Percentiles rank a stretch among this genome's conserved stretches.
These are phyloP conservation scores for Trypanosoma brucei DNA, from an alignment of 208 protist genomes.

Conservation along the genomic window DNA sequence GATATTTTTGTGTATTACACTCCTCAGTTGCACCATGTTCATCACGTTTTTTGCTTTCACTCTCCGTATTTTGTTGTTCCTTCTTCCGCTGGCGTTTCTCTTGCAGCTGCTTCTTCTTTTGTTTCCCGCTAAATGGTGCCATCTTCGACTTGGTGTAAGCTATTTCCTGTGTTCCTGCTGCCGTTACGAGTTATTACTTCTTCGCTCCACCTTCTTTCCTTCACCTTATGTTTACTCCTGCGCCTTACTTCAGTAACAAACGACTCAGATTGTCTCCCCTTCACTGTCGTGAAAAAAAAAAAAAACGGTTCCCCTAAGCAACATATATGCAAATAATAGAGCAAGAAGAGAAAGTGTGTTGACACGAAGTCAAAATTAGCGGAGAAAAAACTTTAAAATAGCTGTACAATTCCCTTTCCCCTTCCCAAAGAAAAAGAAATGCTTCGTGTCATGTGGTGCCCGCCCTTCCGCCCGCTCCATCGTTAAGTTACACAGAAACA, in stretches of 20 bases:
- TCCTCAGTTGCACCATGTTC: conserved; percentile 9
- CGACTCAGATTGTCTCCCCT: conserved; percentile 1
- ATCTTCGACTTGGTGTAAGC: conserved; percentile 5
- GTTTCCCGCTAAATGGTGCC: conserved; percentile 84
- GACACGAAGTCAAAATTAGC: too few relatives aligned
- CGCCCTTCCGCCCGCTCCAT: not conserved
- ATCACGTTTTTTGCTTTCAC: conserved; percentile 2
- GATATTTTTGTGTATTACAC: conserved; percentile 6
- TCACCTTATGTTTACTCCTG: not conserved
- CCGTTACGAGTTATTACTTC: too few relatives aligned
- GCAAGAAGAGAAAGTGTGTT: too few relatives aligned
- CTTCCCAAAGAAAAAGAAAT: too few relatives aligned
- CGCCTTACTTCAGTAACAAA: not conserved
- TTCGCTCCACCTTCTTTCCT: not conserved
- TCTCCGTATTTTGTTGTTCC: conserved; percentile 29
- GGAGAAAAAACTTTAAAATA: too few relatives aligned
- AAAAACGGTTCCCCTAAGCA: not conserved
- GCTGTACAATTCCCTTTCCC: too few relatives aligned
- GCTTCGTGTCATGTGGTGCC: too few relatives aligned
- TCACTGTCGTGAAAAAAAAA: conserved; percentile 2
- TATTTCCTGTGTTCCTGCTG: not conserved
- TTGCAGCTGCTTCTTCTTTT: conserved; percentile 90
- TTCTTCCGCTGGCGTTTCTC: conserved; percentile 78
- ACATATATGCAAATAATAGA: too few relatives aligned
- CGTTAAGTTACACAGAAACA: not conserved